Base-by-base conservation (phyloP, 2,329 filamentous ascomycete species). In the Diaporthe citriasiana region DNA sequence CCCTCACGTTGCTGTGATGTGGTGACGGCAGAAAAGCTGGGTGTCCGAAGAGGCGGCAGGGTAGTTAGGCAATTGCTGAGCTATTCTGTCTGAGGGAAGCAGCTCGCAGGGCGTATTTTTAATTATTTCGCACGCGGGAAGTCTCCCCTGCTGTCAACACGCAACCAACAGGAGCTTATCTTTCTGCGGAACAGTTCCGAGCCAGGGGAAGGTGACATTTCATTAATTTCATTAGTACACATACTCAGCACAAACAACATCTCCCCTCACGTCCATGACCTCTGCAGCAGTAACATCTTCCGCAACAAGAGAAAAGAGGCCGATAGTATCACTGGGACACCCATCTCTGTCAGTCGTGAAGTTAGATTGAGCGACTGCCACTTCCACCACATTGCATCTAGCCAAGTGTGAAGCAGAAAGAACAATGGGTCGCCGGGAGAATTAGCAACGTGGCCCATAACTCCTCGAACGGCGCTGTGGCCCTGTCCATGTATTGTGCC, bases 181-280 rank as follows among this genome's bases (percentile, higher is more conserved):
- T n/a, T n/a, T n/a, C n/a, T n/a, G n/a, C n/a, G n/a, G n/a, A n/a
- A n/a, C n/a, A n/a, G n/a, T n/a, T n/a, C n/a, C n/a, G n/a, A n/a
- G n/a, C n/a, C n/a, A n/a, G n/a, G n/a, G n/a, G n/a, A n/a, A n/a
- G n/a, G n/a, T n/a, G n/a, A n/a, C n/a, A n/a, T n/a, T n/a, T n/a
- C n/a, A n/a, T n/a, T n/a, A n/a, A n/a, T n/a, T n/a, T 6, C 17
- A 45, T 60, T 19, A 70, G 50, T 56, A 55, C 19, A 70, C 42
- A 17, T 57, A 70, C 9, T 42, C 51, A 4, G 68, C 53, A 40
- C 53, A 70, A 45, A 56, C 9, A 9, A 59, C 35, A 22, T 70
- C 53, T 17, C 42, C 30, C 19, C n/a, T 40, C n/a, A 73, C 71
- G 47, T 77, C 72, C 75, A 77, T 77, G 30, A 77, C 72, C 22